Conservation (phyloP, 495 filamentous ascomycete species). For the Terfezia claveryi region DNA sequence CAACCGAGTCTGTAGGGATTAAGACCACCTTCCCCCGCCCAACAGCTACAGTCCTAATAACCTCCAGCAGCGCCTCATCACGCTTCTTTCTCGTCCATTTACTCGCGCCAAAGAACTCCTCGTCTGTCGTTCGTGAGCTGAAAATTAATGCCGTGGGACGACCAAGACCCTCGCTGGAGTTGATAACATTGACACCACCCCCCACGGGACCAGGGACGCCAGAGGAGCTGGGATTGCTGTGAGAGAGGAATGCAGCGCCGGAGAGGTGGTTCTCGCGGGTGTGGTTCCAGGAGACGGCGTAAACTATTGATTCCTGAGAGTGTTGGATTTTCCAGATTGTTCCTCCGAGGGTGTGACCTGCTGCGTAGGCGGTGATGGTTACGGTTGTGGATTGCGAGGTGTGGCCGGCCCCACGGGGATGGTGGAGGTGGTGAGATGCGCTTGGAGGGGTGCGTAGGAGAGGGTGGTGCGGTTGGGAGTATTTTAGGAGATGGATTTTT, state of each 20-base stretch:
- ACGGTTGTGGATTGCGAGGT: constrained; percentile 33
- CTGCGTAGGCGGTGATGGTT: constrained; percentile 89
- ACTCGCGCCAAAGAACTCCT: neutral
- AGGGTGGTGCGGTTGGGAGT: constrained; percentile 79
- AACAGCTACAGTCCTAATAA: constrained; percentile 51
- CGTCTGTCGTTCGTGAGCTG: constrained; percentile 3
- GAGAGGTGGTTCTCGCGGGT: constrained; percentile 78
- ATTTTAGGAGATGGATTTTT: constrained; percentile 83
- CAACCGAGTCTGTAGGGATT: constrained; percentile 87
- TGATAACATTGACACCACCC: neutral
- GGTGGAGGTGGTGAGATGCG: constrained; percentile 87
- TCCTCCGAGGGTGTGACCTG: constrained; percentile 84
- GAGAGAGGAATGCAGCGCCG: constrained; percentile 74
- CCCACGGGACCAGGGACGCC: neutral
- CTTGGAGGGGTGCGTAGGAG: constrained; percentile 31
- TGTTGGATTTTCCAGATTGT: constrained; percentile 99
- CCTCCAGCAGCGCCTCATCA: constrained; percentile 64
- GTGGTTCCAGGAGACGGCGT: constrained; percentile 96
- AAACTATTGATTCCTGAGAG: constrained; percentile 88
- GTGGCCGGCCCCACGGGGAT: constrained; percentile 51
- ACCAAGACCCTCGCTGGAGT: constrained; percentile 49
- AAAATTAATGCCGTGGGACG: constrained; percentile 88
- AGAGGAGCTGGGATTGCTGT: constrained; percentile 24
- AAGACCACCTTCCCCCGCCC: constrained; percentile 72
- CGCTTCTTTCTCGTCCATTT: constrained; percentile 57